phyloP scores from a whole-genome alignment of 495 filamentous ascomycete species.

The Mycothermus thermophilus region DNA sequence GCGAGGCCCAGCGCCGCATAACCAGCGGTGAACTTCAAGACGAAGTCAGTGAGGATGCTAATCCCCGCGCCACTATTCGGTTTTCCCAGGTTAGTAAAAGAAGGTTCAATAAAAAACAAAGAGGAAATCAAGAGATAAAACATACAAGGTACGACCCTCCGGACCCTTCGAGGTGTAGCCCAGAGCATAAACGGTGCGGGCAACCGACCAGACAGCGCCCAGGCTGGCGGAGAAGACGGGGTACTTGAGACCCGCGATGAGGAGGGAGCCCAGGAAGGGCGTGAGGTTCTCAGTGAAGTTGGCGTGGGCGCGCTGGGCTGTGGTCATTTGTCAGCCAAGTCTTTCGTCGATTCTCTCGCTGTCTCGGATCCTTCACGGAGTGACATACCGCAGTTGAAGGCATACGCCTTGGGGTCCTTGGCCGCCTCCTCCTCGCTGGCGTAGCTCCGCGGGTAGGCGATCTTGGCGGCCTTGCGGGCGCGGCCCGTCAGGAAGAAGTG shows the following conservation, averaged over 20 bases:
- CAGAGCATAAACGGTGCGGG: conserved; percentile 39
- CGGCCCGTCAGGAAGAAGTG: conserved; percentile 34
- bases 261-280: conserved; percentile 42
- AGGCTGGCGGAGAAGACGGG: conserved; percentile 39
- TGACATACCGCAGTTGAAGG: conserved; percentile 36
- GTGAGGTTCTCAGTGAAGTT: conserved; percentile 57
- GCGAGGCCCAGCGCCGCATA: conserved; percentile 19
- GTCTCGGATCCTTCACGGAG: conserved; percentile 3
- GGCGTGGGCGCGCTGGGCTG: conserved; percentile 55
- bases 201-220: conserved; percentile 42
- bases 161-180: conserved; percentile 43
- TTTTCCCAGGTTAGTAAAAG: not conserved
- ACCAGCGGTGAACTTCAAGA: conserved; percentile 21
- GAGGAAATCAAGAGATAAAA: conserved; percentile 1
- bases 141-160: conserved; percentile 18
- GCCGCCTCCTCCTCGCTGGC: conserved; percentile 44
- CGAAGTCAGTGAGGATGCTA: conserved; percentile 10
- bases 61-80: conserved; percentile 10
- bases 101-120: not conserved
- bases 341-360: conserved; percentile 13
- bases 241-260: conserved; percentile 42
- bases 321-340: conserved; percentile 22
- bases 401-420: conserved; percentile 36
- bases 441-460: conserved; percentile 53
- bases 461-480: conserved; percentile 39